Evolutionary conservation across 129 eudicot species (phyloP).

Genomic region (Flaveria trinervia): DNA sequence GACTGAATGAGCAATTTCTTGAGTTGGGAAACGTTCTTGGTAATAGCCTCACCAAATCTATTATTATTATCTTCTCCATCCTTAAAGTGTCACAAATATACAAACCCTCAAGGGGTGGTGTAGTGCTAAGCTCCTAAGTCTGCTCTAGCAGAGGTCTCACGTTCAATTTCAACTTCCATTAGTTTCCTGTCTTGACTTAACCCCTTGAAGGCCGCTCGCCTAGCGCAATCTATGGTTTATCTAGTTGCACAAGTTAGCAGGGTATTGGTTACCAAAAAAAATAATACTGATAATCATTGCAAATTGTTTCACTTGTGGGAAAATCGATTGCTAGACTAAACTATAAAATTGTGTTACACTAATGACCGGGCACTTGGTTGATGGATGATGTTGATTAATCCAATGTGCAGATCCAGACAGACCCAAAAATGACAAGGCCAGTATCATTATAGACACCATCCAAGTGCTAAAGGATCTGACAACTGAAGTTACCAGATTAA

Average conservation of each 20-base stretch:
- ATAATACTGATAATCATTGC: neutral
- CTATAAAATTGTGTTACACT: neutral
- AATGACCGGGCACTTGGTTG: neutral
- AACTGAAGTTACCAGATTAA: slow-evolving; percentile 52
- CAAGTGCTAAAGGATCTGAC: slow-evolving; percentile 54
- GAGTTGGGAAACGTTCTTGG: slow-evolving; percentile 60
- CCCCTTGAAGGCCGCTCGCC: neutral
- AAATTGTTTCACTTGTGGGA: neutral
- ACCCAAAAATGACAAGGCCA: slow-evolving; percentile 60
- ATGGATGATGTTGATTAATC: neutral
- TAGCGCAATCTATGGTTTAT: neutral
- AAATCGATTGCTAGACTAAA: neutral
- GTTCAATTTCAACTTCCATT: neutral
- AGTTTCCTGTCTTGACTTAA: neutral
- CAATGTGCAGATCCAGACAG: slow-evolving; percentile 53
- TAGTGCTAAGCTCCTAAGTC: neutral
- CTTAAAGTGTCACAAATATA: neutral
- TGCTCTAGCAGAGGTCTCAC: too few species aligned
- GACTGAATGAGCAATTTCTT: slow-evolving; percentile 47
- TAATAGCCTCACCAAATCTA: slow-evolving; percentile 21
- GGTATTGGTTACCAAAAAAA: neutral
- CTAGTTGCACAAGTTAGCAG: neutral
- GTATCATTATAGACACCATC: slow-evolving; percentile 54
- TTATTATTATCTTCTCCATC: neutral
- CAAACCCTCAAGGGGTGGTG: neutral